Base-by-base conservation (phyloP, 371 early-diverging fungal species). In the Mucor saturninus region DNA sequence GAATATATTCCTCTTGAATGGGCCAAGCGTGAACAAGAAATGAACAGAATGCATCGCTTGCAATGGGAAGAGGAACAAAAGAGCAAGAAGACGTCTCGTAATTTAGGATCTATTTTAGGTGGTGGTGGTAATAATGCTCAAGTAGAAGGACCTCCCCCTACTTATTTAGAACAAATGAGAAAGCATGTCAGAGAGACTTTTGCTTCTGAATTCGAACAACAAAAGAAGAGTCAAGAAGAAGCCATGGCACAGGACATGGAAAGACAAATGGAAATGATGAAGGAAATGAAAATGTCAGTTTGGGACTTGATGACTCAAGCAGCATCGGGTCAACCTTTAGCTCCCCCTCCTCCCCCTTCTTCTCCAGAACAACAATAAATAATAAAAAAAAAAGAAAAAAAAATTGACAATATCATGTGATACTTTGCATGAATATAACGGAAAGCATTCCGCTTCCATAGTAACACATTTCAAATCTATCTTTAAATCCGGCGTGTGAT, bases 11-110 rank as follows among this genome's bases (percentile, higher is more conserved):
- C 93, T n/a, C 64, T 70, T 11, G 90, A 85, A 65, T 93, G 91
- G 79, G 83, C 83, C 39, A 74, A 79, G 59, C 86, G 91, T 76
- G 92, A 94, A 69, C 74, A 88, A 54, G 79, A 81, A 35, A 77
- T 90, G 71, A 84, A 88, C 53, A 80, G 83, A 42, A 73, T 83
- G 70, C 83, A 86, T 68, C 74, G 80, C 55, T 56, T 79, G 26
- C 83, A 92, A 56, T 93, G 91, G 90, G 90, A 92, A 60, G 83
- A 85, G 53, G 89, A 91, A 62, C 86, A 87, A 60, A 76, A 77
- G 67, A 73, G 64, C 61, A 83, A 79, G 62, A 79, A 79, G 61
- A 67, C 72, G 40, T 62, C 72, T 57, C 74, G 80, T 39, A 77
- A 72, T 54, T 51, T 81, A 48, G 73, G 71, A 5, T 73, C 83